These are phyloP conservation scores for Cladophialophora chaetospira DNA, from an alignment of 2,329 filamentous ascomycete genomes.

Conservation along the genomic window DNA sequence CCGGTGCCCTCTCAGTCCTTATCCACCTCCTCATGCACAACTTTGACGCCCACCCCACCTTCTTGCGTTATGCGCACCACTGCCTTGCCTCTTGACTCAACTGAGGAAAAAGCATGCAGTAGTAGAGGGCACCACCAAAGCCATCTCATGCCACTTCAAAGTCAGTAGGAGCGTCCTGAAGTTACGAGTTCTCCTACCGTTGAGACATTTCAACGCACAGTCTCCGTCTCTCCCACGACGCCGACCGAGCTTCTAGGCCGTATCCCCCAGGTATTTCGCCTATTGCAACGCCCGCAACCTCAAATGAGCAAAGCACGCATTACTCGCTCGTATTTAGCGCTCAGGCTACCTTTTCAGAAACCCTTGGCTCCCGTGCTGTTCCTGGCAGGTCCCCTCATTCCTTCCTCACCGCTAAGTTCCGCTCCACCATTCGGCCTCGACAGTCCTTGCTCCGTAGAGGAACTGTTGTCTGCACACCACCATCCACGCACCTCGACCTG, in stretches of 20 bases:
- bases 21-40: not conserved
- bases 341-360: conserved; percentile 1
- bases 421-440: conserved; percentile 2
- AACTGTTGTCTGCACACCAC: conserved; percentile 10
- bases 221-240: not conserved
- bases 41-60: conserved; percentile 1
- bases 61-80: conserved; percentile 6
- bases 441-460: not conserved
- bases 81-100: not conserved
- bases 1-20: not conserved
- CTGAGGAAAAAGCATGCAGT: conserved; percentile 2
- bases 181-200: not conserved
- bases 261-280: conserved; percentile 3
- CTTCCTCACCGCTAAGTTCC: conserved; percentile 13
- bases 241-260: not conserved
- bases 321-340: not conserved
- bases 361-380: conserved; percentile 3
- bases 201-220: not conserved
- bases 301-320: not conserved
- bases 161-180: not conserved
- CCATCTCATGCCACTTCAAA: conserved; percentile 6
- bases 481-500: conserved; percentile 1
- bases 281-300: conserved; percentile 7
- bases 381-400: conserved; percentile 9
- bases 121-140: conserved; percentile 3